Base-by-base conservation (phyloP, 768 basidiomycete genomes). In the Lactarius hatsudake region DNA sequence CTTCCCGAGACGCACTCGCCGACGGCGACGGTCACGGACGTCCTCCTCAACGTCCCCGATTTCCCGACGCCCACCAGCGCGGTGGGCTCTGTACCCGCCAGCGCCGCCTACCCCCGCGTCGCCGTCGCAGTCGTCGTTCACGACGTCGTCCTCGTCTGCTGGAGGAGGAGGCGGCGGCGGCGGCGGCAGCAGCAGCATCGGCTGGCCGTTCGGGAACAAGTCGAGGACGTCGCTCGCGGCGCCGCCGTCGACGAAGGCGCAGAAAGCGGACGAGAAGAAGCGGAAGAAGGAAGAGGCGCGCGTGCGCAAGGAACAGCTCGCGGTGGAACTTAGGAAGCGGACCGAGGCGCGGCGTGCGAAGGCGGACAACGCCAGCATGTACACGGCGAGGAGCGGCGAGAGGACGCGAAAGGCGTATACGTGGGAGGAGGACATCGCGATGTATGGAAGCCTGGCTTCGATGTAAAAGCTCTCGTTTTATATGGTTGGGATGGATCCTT, bases 321-420 rank as follows among this genome's bases (percentile, higher is more conserved):
- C 83, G n/a, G 72, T 76, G 63, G 78, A 82, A 57, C 76, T 84
- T 68, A 82, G 80, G 73, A 76, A 77, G 60, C 76, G 74, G 18
- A 73, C 72, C 69, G 74, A 75, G 71, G 77, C 67, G 66, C 78
- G 77, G 26, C 51, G 51, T n/a, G 23, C 23, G 40, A 67, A 40
- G 71, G 66, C 62, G 72, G 72, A 57, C 45, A 56, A 7, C 2
- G 53, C 32, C 18, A 66, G 65, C 26, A 0, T 32, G 61, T 40
- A 59, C 34, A 62, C 66, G 30, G 8, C 32, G 38, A 60, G 45
- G 59, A 54, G 59, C 12, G 36, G 23, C 63, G 68, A 67, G 60
- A 57, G 32, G 59, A 34, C 15, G 36, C 10, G 28, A 32, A 38
- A 40, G 36, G 36, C 36, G 23, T 30, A 60, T 20, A 17, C 53